A percentile compares a stretch with the other conserved stretches of the same genome.
Evolutionary conservation across 2,329 filamentous ascomycete species (phyloP).

Genomic region (Pseudogymnoascus sp.): DNA sequence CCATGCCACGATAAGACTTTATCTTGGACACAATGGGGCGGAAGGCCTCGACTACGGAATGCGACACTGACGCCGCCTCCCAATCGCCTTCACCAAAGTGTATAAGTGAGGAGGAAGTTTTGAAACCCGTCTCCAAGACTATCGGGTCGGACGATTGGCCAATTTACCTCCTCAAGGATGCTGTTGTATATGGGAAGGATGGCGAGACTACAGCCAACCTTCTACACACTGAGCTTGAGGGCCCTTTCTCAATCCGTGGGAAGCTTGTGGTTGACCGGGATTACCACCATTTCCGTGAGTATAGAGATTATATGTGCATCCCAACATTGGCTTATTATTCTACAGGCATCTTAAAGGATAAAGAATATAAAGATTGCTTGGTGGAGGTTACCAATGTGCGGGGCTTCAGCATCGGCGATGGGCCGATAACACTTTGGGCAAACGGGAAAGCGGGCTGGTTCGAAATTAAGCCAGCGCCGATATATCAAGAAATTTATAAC

Average conservation of each 20-base stretch:
- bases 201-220: constrained; percentile 49
- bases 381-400: constrained; percentile 46
- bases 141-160: constrained; percentile 45
- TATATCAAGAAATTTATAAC: constrained; percentile 47
- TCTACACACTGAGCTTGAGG: constrained; percentile 48
- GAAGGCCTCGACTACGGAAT: not conserved
- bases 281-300: constrained; percentile 35
- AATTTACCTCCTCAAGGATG: constrained; percentile 52
- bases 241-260: constrained; percentile 55
- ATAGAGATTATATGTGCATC: not conserved
- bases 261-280: constrained; percentile 42
- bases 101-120: constrained; percentile 8
- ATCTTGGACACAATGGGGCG: not conserved
- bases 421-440: constrained; percentile 55
- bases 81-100: constrained; percentile 24
- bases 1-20: not conserved
- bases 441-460: constrained; percentile 59
- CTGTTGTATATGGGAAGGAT: constrained; percentile 47
- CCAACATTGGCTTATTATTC: not conserved
- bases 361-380: constrained; percentile 22
- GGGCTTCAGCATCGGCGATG: constrained; percentile 47
- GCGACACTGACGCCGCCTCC: constrained; percentile 33
- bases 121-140: constrained; percentile 20
- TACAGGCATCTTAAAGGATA: constrained; percentile 29
- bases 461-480: constrained; percentile 49